Percentiles rank a stretch among this genome's conserved stretches.
phyloP scores from a whole-genome alignment of 306 rosid genomes.

The Vachellia collinsii region DNA sequence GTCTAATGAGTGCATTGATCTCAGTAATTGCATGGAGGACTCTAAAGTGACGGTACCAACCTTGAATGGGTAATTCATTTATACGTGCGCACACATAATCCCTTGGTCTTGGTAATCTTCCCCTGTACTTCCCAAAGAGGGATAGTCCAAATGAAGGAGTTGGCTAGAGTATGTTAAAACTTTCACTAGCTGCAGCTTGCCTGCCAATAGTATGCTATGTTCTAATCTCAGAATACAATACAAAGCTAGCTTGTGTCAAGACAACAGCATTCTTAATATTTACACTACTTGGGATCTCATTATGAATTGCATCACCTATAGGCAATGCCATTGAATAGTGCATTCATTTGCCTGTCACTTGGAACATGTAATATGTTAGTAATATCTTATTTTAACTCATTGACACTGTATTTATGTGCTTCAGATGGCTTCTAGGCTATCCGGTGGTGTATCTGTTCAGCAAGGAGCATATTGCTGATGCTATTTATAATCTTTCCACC shows the following conservation, averaged over 20 bases:
- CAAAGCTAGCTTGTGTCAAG: neutral
- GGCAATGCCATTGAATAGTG: slow-evolving; percentile 15
- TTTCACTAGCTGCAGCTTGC: slow-evolving; percentile 19
- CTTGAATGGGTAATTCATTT: slow-evolving; percentile 71
- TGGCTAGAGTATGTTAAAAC: slow-evolving; percentile 15
- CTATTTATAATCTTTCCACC: slow-evolving; percentile 73
- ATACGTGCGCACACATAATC: neutral
- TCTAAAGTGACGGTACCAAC: slow-evolving; percentile 77
- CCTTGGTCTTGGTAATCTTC: neutral
- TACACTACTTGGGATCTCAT: slow-evolving; percentile 7
- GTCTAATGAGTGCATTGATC: slow-evolving; percentile 65
- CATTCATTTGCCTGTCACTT: slow-evolving; percentile 15
- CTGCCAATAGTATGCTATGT: slow-evolving; percentile 4
- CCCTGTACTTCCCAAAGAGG: neutral
- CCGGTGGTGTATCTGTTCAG: slow-evolving; percentile 79
- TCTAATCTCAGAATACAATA: neutral
- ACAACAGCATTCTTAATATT: neutral
- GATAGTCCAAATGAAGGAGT: slow-evolving; percentile 21
- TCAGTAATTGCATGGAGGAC: slow-evolving; percentile 72
- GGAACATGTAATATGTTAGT: neutral
- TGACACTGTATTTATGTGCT: slow-evolving; percentile 36
- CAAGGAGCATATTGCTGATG: slow-evolving; percentile 70
- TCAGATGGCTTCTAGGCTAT: slow-evolving; percentile 96
- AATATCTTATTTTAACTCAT: slow-evolving; percentile 11
- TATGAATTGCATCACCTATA: slow-evolving; percentile 20